Evolutionary conservation across 2,329 filamentous ascomycete genomes (phyloP).

Genomic region (Conoideocrella luteorostrata): DNA sequence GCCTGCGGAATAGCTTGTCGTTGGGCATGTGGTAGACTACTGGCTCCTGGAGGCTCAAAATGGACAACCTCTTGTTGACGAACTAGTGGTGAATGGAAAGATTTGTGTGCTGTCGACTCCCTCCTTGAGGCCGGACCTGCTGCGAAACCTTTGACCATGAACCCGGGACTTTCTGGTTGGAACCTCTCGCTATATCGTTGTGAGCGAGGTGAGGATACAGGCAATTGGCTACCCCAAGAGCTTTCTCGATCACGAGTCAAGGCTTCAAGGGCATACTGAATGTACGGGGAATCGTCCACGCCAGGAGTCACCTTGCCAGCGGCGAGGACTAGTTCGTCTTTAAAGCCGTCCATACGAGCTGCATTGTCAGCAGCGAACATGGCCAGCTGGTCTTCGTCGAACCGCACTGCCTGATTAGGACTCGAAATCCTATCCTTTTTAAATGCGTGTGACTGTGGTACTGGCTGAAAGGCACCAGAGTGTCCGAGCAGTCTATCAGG

Average conservation of each 20-base stretch:
- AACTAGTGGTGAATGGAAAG: not conserved
- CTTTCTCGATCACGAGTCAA: slow-evolving; percentile 69
- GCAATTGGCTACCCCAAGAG: slow-evolving; percentile 39
- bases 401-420: slow-evolving; percentile 22
- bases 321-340: slow-evolving; percentile 45
- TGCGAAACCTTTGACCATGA: slow-evolving; percentile 3
- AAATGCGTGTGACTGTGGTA: not conserved
- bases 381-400: slow-evolving; percentile 33
- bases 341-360: slow-evolving; percentile 34
- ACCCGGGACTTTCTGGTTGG: slow-evolving; percentile 9
- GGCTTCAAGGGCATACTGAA: slow-evolving; percentile 84
- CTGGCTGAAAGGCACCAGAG: slow-evolving; percentile 17
- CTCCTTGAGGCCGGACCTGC: not conserved
- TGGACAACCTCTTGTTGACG: not conserved
- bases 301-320: slow-evolving; percentile 61
- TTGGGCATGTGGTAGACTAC: not conserved
- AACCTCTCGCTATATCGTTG: slow-evolving; percentile 26
- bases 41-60: not conserved
- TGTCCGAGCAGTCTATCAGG: slow-evolving; percentile 30
- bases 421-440: not conserved
- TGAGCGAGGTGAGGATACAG: slow-evolving; percentile 37
- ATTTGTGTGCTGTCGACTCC: not conserved
- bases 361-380: slow-evolving; percentile 30
- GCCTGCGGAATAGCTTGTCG: slow-evolving; percentile 6
- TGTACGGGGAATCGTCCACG: slow-evolving; percentile 78